A percentile compares a stretch with the other conserved stretches of the same genome.
phyloP scores from a whole-genome alignment of 2,329 filamentous ascomycete genomes.

The Cladobotryum protrusum region DNA sequence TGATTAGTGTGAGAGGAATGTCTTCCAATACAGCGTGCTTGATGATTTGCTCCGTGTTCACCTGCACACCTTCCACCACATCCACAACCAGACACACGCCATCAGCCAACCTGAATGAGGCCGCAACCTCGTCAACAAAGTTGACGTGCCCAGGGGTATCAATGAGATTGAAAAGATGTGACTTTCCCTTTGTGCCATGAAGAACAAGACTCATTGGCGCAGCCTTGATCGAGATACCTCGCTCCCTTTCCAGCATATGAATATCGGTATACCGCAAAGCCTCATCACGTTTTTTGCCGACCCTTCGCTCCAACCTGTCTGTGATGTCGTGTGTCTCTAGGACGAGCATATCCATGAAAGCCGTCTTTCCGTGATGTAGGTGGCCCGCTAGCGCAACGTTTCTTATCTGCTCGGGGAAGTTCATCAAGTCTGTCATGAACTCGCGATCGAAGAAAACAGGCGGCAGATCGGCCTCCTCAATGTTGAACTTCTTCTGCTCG shows the following conservation, averaged over 20 bases:
- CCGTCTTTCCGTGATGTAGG: conserved; percentile 95
- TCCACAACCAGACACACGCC: conserved; percentile 92
- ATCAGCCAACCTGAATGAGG: conserved; percentile 79
- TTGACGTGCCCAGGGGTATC: conserved; percentile 98
- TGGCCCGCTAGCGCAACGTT: conserved; percentile 91
- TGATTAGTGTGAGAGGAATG: conserved; percentile 78
- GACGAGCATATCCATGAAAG: conserved; percentile 97
- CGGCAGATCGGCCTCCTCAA: conserved; percentile 87
- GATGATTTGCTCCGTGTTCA: conserved; percentile 95
- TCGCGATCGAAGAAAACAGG: conserved; percentile 79
- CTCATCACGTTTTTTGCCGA: conserved; percentile 76
- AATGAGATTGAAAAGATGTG: conserved; percentile 87
- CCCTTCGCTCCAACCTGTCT: conserved; percentile 71
- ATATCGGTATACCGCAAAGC: conserved; percentile 93
- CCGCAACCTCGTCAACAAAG: conserved; percentile 94
- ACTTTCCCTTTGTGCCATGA: conserved; percentile 84
- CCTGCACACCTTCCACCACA: conserved; percentile 97
- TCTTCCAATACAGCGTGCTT: conserved; percentile 89
- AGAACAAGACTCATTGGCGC: conserved; percentile 92
- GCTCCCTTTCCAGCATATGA: conserved; percentile 79
- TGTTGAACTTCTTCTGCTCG: conserved; percentile 90
- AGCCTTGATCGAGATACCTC: conserved; percentile 86
- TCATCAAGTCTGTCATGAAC: conserved; percentile 95
- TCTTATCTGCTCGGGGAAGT: conserved; percentile 87
- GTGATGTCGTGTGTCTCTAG: conserved; percentile 87